phyloP scores from a whole-genome alignment of 257 asterid species.

The Solanum appendiculatum region DNA sequence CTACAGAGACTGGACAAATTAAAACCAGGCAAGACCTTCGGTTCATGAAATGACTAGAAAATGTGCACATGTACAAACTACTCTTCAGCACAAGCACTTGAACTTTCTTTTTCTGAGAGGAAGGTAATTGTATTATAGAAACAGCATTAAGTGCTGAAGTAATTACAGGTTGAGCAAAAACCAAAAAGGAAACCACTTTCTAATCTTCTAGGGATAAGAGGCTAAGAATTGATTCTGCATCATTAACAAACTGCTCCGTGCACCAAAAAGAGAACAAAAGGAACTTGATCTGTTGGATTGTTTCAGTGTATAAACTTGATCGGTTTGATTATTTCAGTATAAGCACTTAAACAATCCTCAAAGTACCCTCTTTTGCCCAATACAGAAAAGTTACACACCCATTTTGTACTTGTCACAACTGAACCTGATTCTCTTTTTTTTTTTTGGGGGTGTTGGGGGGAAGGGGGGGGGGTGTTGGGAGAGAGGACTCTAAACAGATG shows the following conservation, averaged over 20 bases:
- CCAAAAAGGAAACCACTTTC: background rate
- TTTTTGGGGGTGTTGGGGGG: too few species aligned
- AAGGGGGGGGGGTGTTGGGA: background rate
- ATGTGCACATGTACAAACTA: background rate
- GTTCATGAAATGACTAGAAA: background rate
- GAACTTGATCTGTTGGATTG: background rate
- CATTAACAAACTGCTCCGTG: background rate
- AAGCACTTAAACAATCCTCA: background rate
- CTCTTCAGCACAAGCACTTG: background rate
- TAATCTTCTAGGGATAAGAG: background rate
- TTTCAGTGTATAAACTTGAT: background rate
- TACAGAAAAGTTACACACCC: background rate
- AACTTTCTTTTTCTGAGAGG: background rate
- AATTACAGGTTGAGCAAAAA: background rate
- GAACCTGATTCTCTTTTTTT: background rate
- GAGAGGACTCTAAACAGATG: background rate
- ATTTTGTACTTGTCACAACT: background rate
- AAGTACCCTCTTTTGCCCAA: background rate
- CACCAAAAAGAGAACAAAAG: background rate
- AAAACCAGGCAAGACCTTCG: background rate
- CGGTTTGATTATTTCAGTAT: background rate
- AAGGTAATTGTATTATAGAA: background rate
- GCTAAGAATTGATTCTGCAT: background rate
- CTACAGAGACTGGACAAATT: background rate
- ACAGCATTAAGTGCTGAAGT: background rate